Conservation (phyloP, 176 grass and related monocot genomes). For the Avena sativa region DNA sequence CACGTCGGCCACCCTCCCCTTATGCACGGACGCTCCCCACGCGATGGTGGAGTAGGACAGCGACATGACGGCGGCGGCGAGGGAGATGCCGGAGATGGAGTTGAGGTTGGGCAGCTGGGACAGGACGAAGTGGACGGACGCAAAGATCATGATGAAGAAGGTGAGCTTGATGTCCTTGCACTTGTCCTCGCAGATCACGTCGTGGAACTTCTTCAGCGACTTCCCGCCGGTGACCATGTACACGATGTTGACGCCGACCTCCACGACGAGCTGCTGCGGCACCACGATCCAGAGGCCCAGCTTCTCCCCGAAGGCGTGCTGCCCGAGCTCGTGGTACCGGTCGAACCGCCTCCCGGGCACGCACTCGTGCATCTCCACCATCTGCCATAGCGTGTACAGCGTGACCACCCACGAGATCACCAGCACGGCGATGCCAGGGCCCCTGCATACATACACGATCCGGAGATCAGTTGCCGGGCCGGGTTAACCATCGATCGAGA, state of each 20-base stretch:
- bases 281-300: slow-evolving; percentile 88
- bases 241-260: slow-evolving; percentile 88
- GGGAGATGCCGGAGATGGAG: slow-evolving; percentile 88
- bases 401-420: slow-evolving; percentile 91
- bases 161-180: slow-evolving; percentile 76
- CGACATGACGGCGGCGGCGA: slow-evolving; percentile 93
- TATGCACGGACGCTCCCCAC: slow-evolving; percentile 76
- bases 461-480: neutral
- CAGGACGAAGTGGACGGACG: slow-evolving; percentile 79
- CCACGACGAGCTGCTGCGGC: slow-evolving; percentile 79
- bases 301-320: slow-evolving; percentile 85
- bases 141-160: slow-evolving; percentile 97
- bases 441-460: slow-evolving; percentile 45
- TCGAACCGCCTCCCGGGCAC: slow-evolving; percentile 90
- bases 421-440: slow-evolving; percentile 75
- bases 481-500: neutral
- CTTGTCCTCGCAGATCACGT: slow-evolving; percentile 55
- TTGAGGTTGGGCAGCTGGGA: slow-evolving; percentile 91
- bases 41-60: slow-evolving; percentile 94
- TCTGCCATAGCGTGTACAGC: slow-evolving; percentile 95
- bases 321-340: slow-evolving; percentile 88
- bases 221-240: slow-evolving; percentile 97
- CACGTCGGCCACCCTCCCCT: slow-evolving; percentile 61
- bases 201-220: slow-evolving; percentile 92
- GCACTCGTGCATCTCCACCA: slow-evolving; percentile 99